Conservation (phyloP, 2,329 filamentous ascomycete species). For the Pseudopithomyces chartarum region DNA sequence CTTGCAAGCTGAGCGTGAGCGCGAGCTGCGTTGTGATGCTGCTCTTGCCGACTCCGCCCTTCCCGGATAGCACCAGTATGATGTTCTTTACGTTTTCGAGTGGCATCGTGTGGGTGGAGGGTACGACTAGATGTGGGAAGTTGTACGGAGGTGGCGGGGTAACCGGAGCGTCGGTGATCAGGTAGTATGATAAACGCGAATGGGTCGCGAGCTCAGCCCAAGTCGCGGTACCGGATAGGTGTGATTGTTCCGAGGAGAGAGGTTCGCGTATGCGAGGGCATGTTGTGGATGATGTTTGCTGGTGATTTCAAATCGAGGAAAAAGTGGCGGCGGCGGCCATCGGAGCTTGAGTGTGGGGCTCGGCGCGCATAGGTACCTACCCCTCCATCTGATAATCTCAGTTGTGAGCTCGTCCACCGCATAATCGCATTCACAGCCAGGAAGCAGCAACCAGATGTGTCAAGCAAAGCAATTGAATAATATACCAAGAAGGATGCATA, state of each 20-base stretch:
- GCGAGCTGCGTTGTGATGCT: conserved; percentile 97
- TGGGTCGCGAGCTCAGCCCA: conserved; percentile 25
- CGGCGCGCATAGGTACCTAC: conserved; percentile 14
- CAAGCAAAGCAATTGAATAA: not conserved
- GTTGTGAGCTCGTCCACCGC: too few species aligned
- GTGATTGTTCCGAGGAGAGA: not conserved
- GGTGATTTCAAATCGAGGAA: conserved; percentile 38
- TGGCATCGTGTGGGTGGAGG: conserved; percentile 57
- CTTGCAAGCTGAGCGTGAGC: conserved; percentile 81
- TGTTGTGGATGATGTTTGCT: conserved; percentile 25
- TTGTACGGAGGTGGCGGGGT: not conserved
- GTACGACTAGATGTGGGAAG: not conserved
- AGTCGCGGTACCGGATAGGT: conserved; percentile 8
- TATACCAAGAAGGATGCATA: not conserved
- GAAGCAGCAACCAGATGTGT: not conserved
- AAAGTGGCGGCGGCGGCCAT: conserved; percentile 35
- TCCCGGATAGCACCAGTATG: conserved; percentile 86
- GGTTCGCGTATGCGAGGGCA: conserved; percentile 14
- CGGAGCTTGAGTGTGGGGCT: conserved; percentile 18
- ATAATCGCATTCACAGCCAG: not conserved
- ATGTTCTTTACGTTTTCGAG: conserved; percentile 76
- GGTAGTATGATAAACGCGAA: not conserved
- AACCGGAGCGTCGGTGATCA: not conserved
- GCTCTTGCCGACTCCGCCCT: conserved; percentile 97
- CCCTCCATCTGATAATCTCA: conserved; percentile 1